phyloP scores from a whole-genome alignment of 208 protist genomes.

The Leishmania tropica region DNA sequence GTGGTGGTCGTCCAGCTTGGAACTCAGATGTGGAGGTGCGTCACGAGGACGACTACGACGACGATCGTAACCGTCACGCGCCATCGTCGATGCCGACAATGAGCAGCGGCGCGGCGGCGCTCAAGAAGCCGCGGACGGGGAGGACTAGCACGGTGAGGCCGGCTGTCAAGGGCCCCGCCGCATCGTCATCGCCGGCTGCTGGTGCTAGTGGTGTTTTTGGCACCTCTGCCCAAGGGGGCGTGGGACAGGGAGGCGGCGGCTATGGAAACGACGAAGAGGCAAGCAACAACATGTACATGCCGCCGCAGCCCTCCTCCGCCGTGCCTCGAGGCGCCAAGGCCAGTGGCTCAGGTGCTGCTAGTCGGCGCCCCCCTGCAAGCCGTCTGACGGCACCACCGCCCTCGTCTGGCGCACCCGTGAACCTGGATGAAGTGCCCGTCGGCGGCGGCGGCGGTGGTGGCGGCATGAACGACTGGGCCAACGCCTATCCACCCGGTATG shows the following conservation, averaged over 20 bases:
- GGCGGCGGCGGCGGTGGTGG: constrained; percentile 30
- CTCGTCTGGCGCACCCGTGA: constrained; percentile 11
- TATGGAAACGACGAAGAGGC: constrained; percentile 3
- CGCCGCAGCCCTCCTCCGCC: constrained; percentile 4
- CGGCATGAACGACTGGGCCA: constrained; percentile 39
- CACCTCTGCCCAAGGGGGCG: neutral
- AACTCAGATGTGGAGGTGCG: constrained; percentile 59
- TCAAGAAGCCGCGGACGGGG: constrained; percentile 32
- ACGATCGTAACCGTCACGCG: neutral
- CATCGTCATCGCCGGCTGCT: neutral
- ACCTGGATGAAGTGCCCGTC: constrained; percentile 57
- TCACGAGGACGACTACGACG: constrained; percentile 22
- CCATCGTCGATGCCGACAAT: constrained; percentile 1
- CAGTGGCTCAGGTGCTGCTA: neutral
- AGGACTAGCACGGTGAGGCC: neutral
- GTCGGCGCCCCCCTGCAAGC: constrained; percentile 8
- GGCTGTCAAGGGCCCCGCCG: neutral
- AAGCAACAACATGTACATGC: constrained; percentile 13
- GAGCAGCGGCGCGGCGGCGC: constrained; percentile 11
- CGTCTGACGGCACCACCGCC: neutral
- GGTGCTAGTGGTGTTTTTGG: constrained; percentile 2
- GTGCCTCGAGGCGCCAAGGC: neutral
- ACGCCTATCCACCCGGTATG: constrained; percentile 47
- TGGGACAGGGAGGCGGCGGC: neutral
- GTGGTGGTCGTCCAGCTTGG: constrained; percentile 46